Evolutionary conservation across 1,284 basidiomycete genomes (phyloP).

Genomic region (Lignosus rhinocerotis): DNA sequence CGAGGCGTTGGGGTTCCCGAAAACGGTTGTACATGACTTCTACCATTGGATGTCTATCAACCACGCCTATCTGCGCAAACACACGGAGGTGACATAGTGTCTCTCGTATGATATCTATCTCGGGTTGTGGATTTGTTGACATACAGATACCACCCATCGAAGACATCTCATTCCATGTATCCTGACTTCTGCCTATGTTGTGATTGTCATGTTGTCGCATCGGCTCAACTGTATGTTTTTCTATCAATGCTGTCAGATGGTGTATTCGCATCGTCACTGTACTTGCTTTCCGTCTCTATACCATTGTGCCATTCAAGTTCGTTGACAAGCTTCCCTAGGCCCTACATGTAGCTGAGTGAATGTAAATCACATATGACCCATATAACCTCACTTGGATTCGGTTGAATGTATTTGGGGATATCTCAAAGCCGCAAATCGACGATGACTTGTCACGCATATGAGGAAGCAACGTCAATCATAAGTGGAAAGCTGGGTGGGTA

Average conservation of each 20-base stretch:
- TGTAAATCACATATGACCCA: no score
- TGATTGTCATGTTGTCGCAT: not conserved
- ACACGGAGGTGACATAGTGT: not conserved
- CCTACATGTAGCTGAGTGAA: no score
- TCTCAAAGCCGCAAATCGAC: no score
- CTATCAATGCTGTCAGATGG: not conserved
- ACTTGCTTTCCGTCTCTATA: not conserved
- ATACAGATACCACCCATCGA: not conserved
- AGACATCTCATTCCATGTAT: not conserved
- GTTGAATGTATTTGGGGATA: no score
- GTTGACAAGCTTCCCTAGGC: no score
- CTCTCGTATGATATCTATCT: not conserved
- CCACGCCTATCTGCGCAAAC: conserved; percentile 6
- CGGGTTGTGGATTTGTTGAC: conserved; percentile 2
- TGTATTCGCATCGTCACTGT: no score
- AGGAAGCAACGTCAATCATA: not conserved
- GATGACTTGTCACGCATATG: not conserved
- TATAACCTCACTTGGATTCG: no score
- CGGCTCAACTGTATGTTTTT: not conserved
- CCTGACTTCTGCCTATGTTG: not conserved
- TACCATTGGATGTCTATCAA: conserved; percentile 16
- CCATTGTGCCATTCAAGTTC: not conserved
- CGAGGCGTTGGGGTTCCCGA: conserved; percentile 21
- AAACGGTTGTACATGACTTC: conserved; percentile 15
- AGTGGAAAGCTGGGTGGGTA: not conserved